These are phyloP conservation scores for Puccinellia tenuiflora DNA, from an alignment of 176 grass and related monocot genomes.

Conservation along the genomic window DNA sequence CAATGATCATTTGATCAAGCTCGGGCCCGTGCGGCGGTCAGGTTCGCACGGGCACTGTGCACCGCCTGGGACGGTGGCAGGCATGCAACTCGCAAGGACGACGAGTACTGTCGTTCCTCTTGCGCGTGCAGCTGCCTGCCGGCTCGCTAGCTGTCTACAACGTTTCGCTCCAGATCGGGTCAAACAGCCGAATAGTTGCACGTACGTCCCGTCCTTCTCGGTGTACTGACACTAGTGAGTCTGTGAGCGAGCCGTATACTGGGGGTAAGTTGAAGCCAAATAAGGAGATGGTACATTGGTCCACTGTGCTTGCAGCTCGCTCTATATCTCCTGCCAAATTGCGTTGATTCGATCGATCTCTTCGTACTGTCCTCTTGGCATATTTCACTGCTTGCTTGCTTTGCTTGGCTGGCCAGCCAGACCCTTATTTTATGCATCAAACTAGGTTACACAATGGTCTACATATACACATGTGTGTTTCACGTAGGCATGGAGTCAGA, in stretches of 20 bases:
- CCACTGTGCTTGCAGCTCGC: conserved; percentile 22
- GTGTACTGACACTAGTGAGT: neutral
- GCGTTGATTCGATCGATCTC: neutral
- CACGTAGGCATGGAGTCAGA: neutral
- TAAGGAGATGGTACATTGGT: neutral
- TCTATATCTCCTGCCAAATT: neutral
- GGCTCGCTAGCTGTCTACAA: neutral
- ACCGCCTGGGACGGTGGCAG: neutral
- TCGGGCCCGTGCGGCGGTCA: too few species aligned
- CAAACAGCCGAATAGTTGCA: conserved; percentile 29
- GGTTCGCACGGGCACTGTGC: neutral
- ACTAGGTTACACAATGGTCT: neutral
- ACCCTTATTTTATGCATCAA: conserved; percentile 33
- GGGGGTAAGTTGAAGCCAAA: neutral
- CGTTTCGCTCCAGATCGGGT: conserved; percentile 3
- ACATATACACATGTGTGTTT: neutral
- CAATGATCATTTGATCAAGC: neutral
- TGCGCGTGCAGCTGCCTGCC: conserved; percentile 4
- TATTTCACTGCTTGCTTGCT: conserved; percentile 20
- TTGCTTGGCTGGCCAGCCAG: neutral
- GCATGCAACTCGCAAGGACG: neutral
- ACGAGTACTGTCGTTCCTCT: neutral
- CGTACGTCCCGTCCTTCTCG: neutral
- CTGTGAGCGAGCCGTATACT: conserved; percentile 10
- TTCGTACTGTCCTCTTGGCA: neutral